Base-by-base conservation (phyloP, 2,329 filamentous ascomycete species). In the Diaporthe citriasiana region DNA sequence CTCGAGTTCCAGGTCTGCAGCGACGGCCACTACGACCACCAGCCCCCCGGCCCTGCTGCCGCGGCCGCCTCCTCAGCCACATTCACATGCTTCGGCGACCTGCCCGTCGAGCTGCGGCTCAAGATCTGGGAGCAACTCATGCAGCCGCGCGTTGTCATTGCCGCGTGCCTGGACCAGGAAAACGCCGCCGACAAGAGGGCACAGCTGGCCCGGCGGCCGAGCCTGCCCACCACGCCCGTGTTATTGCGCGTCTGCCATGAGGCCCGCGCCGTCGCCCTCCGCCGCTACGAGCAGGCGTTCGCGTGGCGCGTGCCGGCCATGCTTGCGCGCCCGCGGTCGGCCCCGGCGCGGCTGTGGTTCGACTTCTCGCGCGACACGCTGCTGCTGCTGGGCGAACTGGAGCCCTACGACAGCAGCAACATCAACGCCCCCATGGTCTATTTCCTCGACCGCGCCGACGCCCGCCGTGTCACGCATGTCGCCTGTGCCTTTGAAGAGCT, bases 361-460 rank as follows among this genome's bases (percentile, higher is more conserved):
- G 85, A 87, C 80, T 88, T 86, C 78, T 78, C 73, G 33, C 80
- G 80, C 38, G 87, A 89, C 80, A 81, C 83, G n/a, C 80, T 89
- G 35, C 84, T 87, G 74, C 82, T 89, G 53, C 79, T 83, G 1
- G 87, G 87, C 70, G 85, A 87, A 78, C 81, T 88, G 15, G 86
- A 88, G 80, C 85, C 85, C 17, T 84, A 82, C 78, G 84, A 87
- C 76, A 80, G 78, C 55, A 84, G 84, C 80, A 86, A 85, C 35
- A 84, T 87, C 82, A 85, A 84, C 81, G 81, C 82, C 69, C 86
- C 87, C 35, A 85, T 87, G 85, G 83, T 85, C 60, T 87, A 88
- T 77, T 88, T 88, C 77, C 75, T 88, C 27, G 78, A 80, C 22
- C 78, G 79, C n/a, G 80, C 83, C 72, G 86, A 88, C 78, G 83